Evolutionary conservation across 495 filamentous ascomycete genomes (phyloP), one percentile per base, ranked within the genome.

Genomic region (Staphylotrichum longicolle): DNA sequence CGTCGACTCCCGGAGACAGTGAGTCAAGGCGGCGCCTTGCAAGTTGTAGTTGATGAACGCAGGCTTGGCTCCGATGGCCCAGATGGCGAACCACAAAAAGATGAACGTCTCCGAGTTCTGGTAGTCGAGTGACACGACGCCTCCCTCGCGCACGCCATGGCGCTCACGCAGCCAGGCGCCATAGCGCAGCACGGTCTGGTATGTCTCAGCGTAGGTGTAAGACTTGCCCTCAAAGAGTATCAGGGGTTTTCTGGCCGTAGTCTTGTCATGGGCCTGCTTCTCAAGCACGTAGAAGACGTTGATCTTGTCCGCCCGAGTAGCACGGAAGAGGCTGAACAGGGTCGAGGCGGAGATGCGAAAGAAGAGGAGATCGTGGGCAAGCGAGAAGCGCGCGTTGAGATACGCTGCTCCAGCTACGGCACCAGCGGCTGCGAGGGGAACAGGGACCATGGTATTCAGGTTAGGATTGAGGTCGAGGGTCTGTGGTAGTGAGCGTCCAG

Each of bases 91-190:
- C 75, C 77, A 79, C 30, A 78, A 33, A n/a, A 80, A 63, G 27
- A 91, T 68, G 85, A 96, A 86, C 89, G 90, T 81, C 3, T 89
- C 86, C 14, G 83, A 88, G 68, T 98, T 98, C 77, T 88, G 87
- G 63, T 90, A 87, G 72, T 96, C 84, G 69, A 98, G 80, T 0
- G 93, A 93, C 3, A 98, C 89, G 40, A 98, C 83, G 56, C 97
- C 91, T 60, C 83, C 80, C 27, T 83, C 77, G 58, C 84, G 83
- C 44, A 97, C 80, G 4, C 79, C 80, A 54, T 88, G 81, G 7
- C 69, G 78, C 12, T 80, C 83, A 69, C 87, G 87, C 56, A 97
- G 77, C 89, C 89, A 97, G 35, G 87, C 80, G 27, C 90, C 93
- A 64, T 93, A 95, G 52, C 85, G 86, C 37, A 96, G 77, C 0